Evolutionary conservation across 805 yeast genomes (phyloP), one percentile per base, ranked within the genome.

Genomic region (Yarrowia bubula): DNA sequence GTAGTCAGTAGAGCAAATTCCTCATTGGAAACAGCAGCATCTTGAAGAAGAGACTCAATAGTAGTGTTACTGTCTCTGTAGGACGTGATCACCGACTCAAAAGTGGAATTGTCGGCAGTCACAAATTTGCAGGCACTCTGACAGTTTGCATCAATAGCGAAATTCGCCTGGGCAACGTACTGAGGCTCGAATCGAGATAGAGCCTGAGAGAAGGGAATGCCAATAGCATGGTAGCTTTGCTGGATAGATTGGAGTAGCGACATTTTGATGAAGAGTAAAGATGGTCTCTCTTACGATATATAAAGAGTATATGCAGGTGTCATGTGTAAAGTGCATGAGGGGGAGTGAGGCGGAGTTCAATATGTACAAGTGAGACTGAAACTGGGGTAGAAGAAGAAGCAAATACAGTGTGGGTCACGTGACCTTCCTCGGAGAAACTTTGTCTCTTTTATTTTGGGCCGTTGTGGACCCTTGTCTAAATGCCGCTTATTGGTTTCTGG

Each of bases 151-250:
- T 51, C 58, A 6, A 51, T 18, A 14, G 58, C 58, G 14, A 51
- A 51, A 33, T 38, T 51, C 33, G 58, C 58, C 6, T 32, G 31
- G 4, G 32, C 13, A 5, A 37, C 35, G 15, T 10, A 48, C 55
- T 48, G 58, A 5, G 58, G 58, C 43, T 37, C 58, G n/a, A 37
- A 51, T 9, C 43, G 58, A 8, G 58, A 37, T 22, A 51, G 58
- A 4, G 58, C 58, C 33, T 37, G 17, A 6, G 58, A 51, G 17
- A 51, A 51, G 43, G 43, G 43, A 14, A 51, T 33, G 17, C 58
- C 58, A 6, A 51, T 51, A 22, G 58, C 58, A n/a, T 38, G 17
- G 35, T 51, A 51, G 58, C 28, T 51, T 22, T 51, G 43, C 43
- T 51, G 58, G 35, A 51, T 22, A n/a, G 58, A 22, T 8, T 51